phyloP scores from a whole-genome alignment of 1,284 basidiomycete genomes.

The Pseudozyma pruni region DNA sequence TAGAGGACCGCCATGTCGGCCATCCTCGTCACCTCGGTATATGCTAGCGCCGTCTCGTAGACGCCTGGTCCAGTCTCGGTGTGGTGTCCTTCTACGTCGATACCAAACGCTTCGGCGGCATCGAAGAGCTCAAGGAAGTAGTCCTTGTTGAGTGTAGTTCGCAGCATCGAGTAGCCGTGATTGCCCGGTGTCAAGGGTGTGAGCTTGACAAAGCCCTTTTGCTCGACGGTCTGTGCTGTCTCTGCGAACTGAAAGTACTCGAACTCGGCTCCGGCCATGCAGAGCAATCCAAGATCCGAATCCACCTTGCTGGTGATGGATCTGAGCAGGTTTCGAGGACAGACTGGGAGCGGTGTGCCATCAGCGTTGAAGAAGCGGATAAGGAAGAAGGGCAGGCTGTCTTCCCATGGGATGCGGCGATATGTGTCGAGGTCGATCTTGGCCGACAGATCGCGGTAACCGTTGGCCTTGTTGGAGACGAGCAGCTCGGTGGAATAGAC shows the following conservation, averaged over 20 bases:
- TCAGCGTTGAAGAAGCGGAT: conserved; percentile 82
- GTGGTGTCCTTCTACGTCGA: conserved; percentile 91
- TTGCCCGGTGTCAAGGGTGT: conserved; percentile 86
- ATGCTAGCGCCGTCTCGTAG: conserved; percentile 91
- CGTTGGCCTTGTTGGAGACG: conserved; percentile 89
- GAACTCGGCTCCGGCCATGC: conserved; percentile 85
- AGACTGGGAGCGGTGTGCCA: conserved; percentile 75
- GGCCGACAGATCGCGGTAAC: conserved; percentile 88
- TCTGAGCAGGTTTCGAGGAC: conserved; percentile 84
- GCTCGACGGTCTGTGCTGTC: conserved; percentile 77
- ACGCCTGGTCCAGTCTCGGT: conserved; percentile 90
- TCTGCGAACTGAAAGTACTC: conserved; percentile 97
- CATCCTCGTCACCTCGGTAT: conserved; percentile 84
- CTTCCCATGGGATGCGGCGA: conserved; percentile 90
- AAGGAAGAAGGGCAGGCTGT: conserved; percentile 90
- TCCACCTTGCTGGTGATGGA: conserved; percentile 71
- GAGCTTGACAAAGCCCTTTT: conserved; percentile 82
- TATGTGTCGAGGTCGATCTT: conserved; percentile 81
- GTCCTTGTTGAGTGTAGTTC: conserved; percentile 76
- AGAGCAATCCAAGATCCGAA: conserved; percentile 39
- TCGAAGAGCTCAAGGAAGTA: conserved; percentile 93
- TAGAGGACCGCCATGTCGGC: conserved; percentile 94
- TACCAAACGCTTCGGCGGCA: conserved; percentile 77
- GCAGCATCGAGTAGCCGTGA: conserved; percentile 67
- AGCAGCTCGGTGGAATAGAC: conserved; percentile 81